These are phyloP conservation scores for Cymbopogon citratus DNA, from an alignment of 176 grass and related monocot species.

Conservation along the genomic window DNA sequence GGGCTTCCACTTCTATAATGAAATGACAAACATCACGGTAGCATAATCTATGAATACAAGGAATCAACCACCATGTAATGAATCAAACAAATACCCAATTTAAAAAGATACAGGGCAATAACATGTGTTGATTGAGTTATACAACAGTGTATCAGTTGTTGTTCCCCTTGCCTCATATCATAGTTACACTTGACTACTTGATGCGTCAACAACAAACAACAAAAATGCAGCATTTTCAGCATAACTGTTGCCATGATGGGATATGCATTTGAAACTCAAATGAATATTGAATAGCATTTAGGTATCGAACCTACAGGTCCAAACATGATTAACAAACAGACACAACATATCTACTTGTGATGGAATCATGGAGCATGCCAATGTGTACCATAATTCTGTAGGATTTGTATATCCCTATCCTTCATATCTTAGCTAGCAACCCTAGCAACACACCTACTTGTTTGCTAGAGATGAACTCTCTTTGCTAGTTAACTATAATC, in stretches of 20 bases:
- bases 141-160: neutral
- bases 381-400: neutral
- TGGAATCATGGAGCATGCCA: neutral
- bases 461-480: neutral
- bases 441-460: neutral
- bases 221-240: neutral
- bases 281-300: neutral
- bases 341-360: neutral
- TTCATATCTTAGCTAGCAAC: neutral
- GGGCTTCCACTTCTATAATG: neutral
- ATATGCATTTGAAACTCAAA: conserved; percentile 11
- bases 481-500: neutral
- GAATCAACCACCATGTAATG: neutral
- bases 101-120: neutral
- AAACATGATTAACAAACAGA: neutral
- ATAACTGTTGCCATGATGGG: neutral
- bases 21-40: neutral
- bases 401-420: neutral
- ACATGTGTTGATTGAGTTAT: neutral
- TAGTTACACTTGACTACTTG: neutral
- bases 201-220: neutral
- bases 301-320: neutral
- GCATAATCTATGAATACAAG: neutral
- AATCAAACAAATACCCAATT: neutral
- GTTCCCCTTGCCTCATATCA: neutral